Base-by-base conservation (phyloP, 768 basidiomycete genomes). In the Termitomyces sp. region DNA sequence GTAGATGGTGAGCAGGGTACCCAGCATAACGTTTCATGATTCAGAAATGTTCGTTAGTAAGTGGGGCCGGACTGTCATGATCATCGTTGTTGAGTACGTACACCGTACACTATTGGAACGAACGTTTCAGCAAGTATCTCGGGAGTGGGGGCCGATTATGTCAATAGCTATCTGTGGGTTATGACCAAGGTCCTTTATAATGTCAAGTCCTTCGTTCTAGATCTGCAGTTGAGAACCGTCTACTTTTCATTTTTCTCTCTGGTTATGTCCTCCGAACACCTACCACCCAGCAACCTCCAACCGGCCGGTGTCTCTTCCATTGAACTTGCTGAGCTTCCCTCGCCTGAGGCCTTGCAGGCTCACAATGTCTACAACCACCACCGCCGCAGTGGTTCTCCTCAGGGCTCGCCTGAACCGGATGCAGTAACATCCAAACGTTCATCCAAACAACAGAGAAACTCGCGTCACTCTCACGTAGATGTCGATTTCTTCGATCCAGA, bases 401-500 rank as follows among this genome's bases (percentile, higher is more conserved):
- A 18, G 36, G 48, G 24, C 22, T 57, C 50, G 38, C 58, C 55
- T 52, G 42, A 55, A 18, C 44, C 42, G 2, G 36, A 50, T 48
- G 40, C 40, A 8, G 32, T 39, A 28, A 28, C 49, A 35, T 54
- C 64, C 18, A 60, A 42, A n/a, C 60, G 50, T 36, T 36, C 49
- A 16, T 32, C 39, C 11, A 58, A 60, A 24, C 54, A 52, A 36
- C 60, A 62, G 18, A 45, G 63, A 2, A 44, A 55, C 18, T 69
- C 69, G 0, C 58, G 59, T 32, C 64, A 61, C 15, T 79, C 75
- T 53, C 75, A 68, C 58, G 79, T 83, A 4, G 70, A 75, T 28
- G 59, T 83, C 20, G 81, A 79, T 50, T 79, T 77, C 64, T 87
- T 88, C 65, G 85, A 88, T 69, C 84, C 80, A 1, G 65, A 66